These are phyloP conservation scores for Neckera pumila DNA, from an alignment of 225 moss, liverwort and hornwort species.

Conservation along the genomic window DNA sequence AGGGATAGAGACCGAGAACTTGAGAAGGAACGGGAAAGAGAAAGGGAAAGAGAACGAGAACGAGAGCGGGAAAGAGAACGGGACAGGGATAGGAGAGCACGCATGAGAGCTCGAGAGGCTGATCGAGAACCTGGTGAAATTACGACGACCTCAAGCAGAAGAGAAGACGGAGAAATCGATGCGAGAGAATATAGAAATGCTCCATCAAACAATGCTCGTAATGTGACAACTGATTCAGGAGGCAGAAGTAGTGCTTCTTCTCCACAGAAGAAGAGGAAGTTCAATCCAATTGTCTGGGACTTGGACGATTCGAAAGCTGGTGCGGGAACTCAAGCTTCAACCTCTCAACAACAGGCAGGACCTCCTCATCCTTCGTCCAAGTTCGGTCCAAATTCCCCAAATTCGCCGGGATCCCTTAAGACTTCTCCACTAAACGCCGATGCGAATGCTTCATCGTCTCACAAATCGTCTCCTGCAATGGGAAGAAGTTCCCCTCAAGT, in stretches of 20 bases:
- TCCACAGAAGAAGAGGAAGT: conserved; percentile 75
- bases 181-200: conserved; percentile 15
- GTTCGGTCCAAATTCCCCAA: conserved; percentile 42
- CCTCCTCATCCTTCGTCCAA: conserved; percentile 39
- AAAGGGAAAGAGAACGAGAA: conserved; percentile 22
- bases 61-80: conserved; percentile 33
- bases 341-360: conserved; percentile 15
- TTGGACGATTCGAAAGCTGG: conserved; percentile 69
- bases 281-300: conserved; percentile 97
- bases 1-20: conserved; percentile 11
- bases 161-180: conserved; percentile 47
- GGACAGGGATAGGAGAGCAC: conserved; percentile 38
- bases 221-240: conserved; percentile 19
- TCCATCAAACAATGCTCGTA: conserved; percentile 3
- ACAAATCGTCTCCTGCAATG: conserved; percentile 3
- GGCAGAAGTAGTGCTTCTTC: conserved; percentile 26
- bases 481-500: conserved; percentile 9
- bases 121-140: conserved; percentile 52
- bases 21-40: conserved; percentile 13
- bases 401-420: conserved; percentile 11
- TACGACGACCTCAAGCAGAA: conserved; percentile 21
- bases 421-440: not conserved
- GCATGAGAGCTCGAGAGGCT: conserved; percentile 27
- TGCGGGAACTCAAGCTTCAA: conserved; percentile 26
- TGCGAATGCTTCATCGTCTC: conserved; percentile 1